Evolutionary conservation across 352 stramenopile species (phyloP), one percentile per base, ranked within the genome.

Genomic region (Pythium insidiosum): DNA sequence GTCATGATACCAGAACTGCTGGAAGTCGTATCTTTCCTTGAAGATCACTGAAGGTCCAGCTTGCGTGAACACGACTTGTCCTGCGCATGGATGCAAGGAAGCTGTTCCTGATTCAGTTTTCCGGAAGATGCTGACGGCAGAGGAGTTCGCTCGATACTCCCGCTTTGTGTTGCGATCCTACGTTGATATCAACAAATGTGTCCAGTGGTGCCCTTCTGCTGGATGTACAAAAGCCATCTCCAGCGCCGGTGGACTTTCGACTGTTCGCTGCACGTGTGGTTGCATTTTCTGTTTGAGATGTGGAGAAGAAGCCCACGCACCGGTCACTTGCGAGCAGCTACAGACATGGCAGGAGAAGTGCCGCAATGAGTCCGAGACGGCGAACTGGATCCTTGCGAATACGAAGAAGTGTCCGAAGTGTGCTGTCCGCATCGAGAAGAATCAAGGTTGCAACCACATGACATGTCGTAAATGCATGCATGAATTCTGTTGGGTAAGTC

Each of bases 401-500:
- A 99, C 96, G 26, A 99, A 99, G 74, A 96, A 95, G 46, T 99
- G 97, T 68, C 97, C 97, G 10, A 98, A 99, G 66, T 99, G 97
- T 69, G 81, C 79, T 18, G 95, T 95, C 51, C 88, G 95, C 41
- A 99, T 99, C 63, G 96, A 99, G 68, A 99, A 99, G 72, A 99
- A 99, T 66, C 95, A 99, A 55, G 97, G 97, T 19, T 99, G 96
- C 73, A 99, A 99, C 68, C 96, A 99, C 81, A 99, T 99, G 92
- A 98, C 84, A 19, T 99, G 95, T 62, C 78, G 76, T 56, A 88
- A 76, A 50, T 94, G 81, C 55, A 79, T 61, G 29, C 87, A 95
- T 64, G 95, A 99, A 56, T 99, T 99, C 62, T 99, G 97, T 66
- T 99, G 97, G 96, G 64, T 74, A 50, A 24, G 60, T 53, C 13